phyloP scores from a whole-genome alignment of 164 flowering plant genomes.

The Pachysandra terminalis region DNA sequence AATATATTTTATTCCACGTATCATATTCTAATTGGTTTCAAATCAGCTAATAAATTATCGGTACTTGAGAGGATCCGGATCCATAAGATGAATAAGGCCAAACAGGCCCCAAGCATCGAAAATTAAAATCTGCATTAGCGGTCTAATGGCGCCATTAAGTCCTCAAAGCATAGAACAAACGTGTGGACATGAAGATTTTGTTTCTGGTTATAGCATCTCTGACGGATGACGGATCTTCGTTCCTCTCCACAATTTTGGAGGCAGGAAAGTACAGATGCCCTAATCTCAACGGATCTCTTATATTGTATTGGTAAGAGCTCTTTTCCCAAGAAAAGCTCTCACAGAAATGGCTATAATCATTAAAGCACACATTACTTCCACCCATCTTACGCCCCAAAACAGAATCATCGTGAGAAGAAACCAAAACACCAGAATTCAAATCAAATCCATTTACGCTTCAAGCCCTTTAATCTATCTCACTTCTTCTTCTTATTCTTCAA shows the following conservation, averaged over 20 bases:
- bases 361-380: conserved; percentile 24
- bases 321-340: conserved; percentile 1
- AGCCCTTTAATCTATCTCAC: conserved; percentile 22
- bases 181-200: conserved; percentile 8
- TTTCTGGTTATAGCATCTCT: background rate
- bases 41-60: too few relatives aligned
- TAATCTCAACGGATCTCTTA: conserved; percentile 6
- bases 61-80: too few relatives aligned
- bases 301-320: background rate
- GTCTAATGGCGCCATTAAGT: conserved; percentile 11
- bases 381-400: conserved; percentile 11
- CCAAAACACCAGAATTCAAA: conserved; percentile 15
- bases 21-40: too few relatives aligned
- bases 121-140: background rate
- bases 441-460: conserved; percentile 34
- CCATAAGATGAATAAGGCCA: too few relatives aligned
- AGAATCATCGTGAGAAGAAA: conserved; percentile 1
- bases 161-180: background rate
- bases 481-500: conserved; percentile 6
- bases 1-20: too few relatives aligned
- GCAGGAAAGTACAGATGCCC: background rate
- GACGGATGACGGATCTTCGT: background rate
- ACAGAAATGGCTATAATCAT: conserved; percentile 42
- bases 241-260: conserved; percentile 3
- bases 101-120: too few relatives aligned